A percentile compares a stretch with the other conserved stretches of the same genome.
Evolutionary conservation across 1,139 yeast species (phyloP).

Genomic region (Geotrichum phurueaensis): DNA sequence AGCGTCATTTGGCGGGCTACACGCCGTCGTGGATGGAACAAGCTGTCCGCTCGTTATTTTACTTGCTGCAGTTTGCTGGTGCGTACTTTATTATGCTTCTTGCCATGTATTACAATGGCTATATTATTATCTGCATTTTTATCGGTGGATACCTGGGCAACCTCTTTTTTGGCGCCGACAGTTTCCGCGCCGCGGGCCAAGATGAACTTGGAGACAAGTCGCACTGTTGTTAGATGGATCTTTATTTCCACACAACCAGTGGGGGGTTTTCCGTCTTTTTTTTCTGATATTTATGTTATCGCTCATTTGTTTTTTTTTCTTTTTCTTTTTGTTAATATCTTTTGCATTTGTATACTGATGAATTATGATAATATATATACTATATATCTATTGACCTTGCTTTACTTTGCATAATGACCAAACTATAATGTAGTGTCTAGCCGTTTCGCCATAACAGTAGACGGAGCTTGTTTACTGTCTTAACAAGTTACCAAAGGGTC

Average conservation of each 20-base stretch:
- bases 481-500: no score
- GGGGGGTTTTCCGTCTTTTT: neutral
- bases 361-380: no score
- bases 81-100: constrained; percentile 61
- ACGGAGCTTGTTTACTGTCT: no score
- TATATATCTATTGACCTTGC: no score
- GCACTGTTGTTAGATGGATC: neutral
- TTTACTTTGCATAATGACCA: no score
- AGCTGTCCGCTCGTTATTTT: constrained; percentile 43
- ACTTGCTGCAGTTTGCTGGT: constrained; percentile 56
- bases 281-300: neutral
- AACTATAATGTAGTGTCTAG: no score
- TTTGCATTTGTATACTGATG: no score
- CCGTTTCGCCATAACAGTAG: no score
- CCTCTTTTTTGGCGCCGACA: constrained; percentile 34
- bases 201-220: neutral
- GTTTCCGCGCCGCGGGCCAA: constrained; percentile 11
- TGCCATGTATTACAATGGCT: constrained; percentile 70
- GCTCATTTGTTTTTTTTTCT: no score
- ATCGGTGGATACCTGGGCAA: constrained; percentile 59
- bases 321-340: no score
- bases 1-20: constrained; percentile 30
- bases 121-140: constrained; percentile 55
- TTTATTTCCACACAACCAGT: no score
- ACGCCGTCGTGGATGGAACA: constrained; percentile 46